Percentiles rank a stretch among this genome's conserved stretches.
phyloP scores from a whole-genome alignment of 2,329 filamentous ascomycete species.

The Plenodomus tracheiphilus region DNA sequence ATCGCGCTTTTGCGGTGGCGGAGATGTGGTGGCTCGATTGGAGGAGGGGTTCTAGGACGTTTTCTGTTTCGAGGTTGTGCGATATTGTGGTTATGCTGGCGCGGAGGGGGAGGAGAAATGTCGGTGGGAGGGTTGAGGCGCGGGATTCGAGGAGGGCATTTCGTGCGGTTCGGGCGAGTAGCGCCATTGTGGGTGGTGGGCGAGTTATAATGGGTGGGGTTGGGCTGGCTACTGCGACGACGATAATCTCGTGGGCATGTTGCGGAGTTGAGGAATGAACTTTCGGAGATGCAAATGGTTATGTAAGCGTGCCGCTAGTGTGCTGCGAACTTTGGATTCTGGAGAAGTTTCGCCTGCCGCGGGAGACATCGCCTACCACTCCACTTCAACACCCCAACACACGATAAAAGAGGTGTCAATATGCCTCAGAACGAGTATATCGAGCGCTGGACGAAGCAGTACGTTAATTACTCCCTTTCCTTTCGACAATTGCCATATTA shows the following conservation, averaged over 20 bases:
- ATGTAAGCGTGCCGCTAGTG: slow-evolving; percentile 21
- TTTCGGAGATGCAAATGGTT: slow-evolving; percentile 15
- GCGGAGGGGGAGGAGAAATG: slow-evolving; percentile 57
- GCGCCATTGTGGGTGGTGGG: slow-evolving; percentile 30
- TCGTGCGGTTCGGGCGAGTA: slow-evolving; percentile 59
- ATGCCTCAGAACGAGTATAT: slow-evolving; percentile 80
- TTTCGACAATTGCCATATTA: not conserved
- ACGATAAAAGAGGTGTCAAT: slow-evolving; percentile 16
- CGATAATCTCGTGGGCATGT: slow-evolving; percentile 3
- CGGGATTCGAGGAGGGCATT: slow-evolving; percentile 66
- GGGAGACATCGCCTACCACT: slow-evolving; percentile 6
- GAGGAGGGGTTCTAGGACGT: slow-evolving; percentile 48
- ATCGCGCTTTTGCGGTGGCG: slow-evolving; percentile 26
- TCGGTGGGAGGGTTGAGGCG: slow-evolving; percentile 51
- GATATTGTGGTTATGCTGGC: slow-evolving; percentile 51
- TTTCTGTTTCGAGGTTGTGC: slow-evolving; percentile 43
- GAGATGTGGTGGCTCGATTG: slow-evolving; percentile 51
- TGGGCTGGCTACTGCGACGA: slow-evolving; percentile 1
- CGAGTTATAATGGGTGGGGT: slow-evolving; percentile 20
- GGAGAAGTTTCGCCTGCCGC: slow-evolving; percentile 20
- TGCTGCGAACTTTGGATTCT: slow-evolving; percentile 22
- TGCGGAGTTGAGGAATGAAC: slow-evolving; percentile 17
- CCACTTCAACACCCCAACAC: slow-evolving; percentile 9
- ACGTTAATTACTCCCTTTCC: slow-evolving; percentile 39
- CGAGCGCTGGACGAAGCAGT: slow-evolving; percentile 73